A percentile compares a stretch with the other conserved stretches of the same genome.
These are phyloP conservation scores for Leccinum discolor DNA, from an alignment of 1,284 basidiomycete species.

Conservation along the genomic window DNA sequence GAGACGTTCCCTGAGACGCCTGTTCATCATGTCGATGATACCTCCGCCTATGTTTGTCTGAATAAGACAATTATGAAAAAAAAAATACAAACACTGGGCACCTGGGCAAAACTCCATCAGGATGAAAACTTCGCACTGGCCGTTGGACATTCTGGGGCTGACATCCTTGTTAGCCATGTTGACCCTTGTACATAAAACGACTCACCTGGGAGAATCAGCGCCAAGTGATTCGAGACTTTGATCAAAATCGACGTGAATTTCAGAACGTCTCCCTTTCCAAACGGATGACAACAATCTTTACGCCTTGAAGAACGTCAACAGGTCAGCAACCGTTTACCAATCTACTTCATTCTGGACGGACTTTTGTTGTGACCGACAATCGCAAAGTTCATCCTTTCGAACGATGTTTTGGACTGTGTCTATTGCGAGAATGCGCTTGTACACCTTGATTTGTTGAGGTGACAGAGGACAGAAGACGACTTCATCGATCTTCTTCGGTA, in stretches of 20 bases:
- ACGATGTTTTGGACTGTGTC: constrained; percentile 67
- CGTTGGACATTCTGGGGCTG: constrained; percentile 73
- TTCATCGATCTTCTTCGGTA: constrained; percentile 81
- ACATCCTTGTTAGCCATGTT: constrained; percentile 5
- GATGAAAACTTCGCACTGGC: constrained; percentile 95
- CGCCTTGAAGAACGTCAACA: constrained; percentile 41
- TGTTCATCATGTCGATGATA: constrained; percentile 99
- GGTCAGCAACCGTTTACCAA: constrained; percentile 3
- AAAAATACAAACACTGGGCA: constrained; percentile 27
- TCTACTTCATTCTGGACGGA: constrained; percentile 30
- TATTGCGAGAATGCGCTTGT: constrained; percentile 67
- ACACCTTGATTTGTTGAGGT: constrained; percentile 62
- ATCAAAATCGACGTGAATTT: constrained; percentile 78
- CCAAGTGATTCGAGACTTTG: constrained; percentile 86
- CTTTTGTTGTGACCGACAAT: constrained; percentile 64
- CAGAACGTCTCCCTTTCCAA: constrained; percentile 63
- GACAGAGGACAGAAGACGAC: constrained; percentile 91
- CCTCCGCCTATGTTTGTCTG: constrained; percentile 72
- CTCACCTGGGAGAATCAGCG: constrained; percentile 74
- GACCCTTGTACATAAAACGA: constrained; percentile 1
- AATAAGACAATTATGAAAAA: constrained; percentile 8
- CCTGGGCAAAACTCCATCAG: constrained; percentile 96
- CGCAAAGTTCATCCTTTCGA: constrained; percentile 67
- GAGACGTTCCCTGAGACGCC: constrained; percentile 89
- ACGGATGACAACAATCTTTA: constrained; percentile 65